phyloP scores from a whole-genome alignment of 306 rosid species.

The Cicer cuneatum region DNA sequence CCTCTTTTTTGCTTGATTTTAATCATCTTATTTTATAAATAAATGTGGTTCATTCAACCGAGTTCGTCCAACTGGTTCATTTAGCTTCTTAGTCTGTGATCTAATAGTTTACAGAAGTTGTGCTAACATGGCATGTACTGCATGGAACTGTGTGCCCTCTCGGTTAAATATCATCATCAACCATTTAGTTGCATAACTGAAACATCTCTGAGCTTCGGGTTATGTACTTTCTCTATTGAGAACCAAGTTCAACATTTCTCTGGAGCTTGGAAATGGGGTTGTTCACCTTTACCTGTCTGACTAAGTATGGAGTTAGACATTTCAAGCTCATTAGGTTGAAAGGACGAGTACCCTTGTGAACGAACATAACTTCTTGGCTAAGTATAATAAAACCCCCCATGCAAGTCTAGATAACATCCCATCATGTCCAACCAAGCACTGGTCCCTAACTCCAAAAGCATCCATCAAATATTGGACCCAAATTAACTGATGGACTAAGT shows the following conservation, averaged over 20 bases:
- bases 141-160: conserved; percentile 13
- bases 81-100: background rate
- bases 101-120: background rate
- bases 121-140: background rate
- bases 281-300: conserved; percentile 7
- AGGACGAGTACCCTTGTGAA: background rate
- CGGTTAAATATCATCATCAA: background rate
- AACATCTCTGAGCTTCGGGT: background rate
- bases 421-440: background rate
- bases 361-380: background rate
- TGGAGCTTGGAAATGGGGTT: background rate
- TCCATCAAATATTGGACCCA: background rate
- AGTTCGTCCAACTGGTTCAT: background rate
- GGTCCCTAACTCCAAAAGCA: background rate
- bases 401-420: conserved; percentile 8
- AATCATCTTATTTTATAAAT: background rate
- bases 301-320: background rate
- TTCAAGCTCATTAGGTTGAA: background rate
- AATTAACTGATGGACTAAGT: background rate
- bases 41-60: background rate
- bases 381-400: background rate
- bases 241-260: background rate
- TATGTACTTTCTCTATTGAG: background rate
- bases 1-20: conserved; percentile 16
- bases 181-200: background rate